phyloP scores from a whole-genome alignment of 1,284 basidiomycete species.

The Melampsora abietis-canadensis region DNA sequence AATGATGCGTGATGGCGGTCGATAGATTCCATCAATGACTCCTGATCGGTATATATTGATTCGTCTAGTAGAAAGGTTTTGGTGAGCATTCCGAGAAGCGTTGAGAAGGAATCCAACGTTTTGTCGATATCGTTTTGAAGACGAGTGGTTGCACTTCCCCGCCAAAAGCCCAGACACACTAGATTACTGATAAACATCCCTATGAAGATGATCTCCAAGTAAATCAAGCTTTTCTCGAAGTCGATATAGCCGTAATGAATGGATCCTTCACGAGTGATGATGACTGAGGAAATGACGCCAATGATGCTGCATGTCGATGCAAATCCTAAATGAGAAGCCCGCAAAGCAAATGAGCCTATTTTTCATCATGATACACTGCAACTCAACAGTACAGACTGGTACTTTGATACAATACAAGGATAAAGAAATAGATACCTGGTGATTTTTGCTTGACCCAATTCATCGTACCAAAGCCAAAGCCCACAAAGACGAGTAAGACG shows the following conservation, averaged over 20 bases:
- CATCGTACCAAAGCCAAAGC: conserved; percentile 36
- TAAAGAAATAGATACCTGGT: conserved; percentile 4
- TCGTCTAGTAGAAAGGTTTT: conserved; percentile 75
- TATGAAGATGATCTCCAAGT: conserved; percentile 62
- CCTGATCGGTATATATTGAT: conserved; percentile 51
- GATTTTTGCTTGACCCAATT: conserved; percentile 42
- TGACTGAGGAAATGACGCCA: conserved; percentile 39
- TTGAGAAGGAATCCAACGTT: conserved; percentile 80
- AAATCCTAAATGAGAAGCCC: conserved; percentile 12
- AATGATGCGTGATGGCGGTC: conserved; percentile 62
- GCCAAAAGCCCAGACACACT: conserved; percentile 77
- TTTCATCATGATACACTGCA: conserved; percentile 60
- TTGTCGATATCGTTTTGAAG: conserved; percentile 76
- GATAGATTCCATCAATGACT: conserved; percentile 62
- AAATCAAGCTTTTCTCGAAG: conserved; percentile 40
- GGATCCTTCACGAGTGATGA: conserved; percentile 37
- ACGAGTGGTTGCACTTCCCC: conserved; percentile 75
- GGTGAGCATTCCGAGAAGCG: conserved; percentile 73
- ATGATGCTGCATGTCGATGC: conserved; percentile 39
- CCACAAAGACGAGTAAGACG: conserved; percentile 39
- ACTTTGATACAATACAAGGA: conserved; percentile 72
- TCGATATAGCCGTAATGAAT: conserved; percentile 43
- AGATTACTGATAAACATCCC: conserved; percentile 76
- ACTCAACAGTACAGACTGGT: conserved; percentile 80
- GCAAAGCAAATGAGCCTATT: conserved; percentile 11